Evolutionary conservation across 1,139 yeast genomes (phyloP), one percentile per base, ranked within the genome.

Genomic region (Saccharomycopsis hybrid): DNA sequence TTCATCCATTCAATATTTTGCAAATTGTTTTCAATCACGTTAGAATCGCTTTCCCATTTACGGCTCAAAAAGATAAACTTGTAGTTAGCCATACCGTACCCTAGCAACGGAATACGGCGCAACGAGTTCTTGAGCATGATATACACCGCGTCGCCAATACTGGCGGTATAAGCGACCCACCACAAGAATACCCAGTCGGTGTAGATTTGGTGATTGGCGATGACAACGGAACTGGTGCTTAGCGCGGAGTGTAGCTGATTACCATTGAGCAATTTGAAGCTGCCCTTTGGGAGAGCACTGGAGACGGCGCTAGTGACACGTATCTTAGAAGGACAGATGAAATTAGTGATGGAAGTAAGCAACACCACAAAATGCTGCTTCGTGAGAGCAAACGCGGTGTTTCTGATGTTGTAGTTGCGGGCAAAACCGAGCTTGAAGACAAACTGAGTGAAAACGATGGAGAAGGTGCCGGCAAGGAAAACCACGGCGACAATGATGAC

Each of bases 161-260:
- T 66, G 4, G 88, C 78, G 2, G 90, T 74, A 62, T 87, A 85
- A 0, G 88, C 72, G 32, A 87, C 59, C 79, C 88, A 92, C 99
- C 99, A 92, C 51, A 89, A 62, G 60, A 79, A 89, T 24, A 87
- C 74, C 99, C 99, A 92, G 65, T 92, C 99, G 3, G 95, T 82
- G 63, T 92, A 90, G 27, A 90, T 82, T 66, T 90, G 97, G 65
- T 92, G 98, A 63, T 92, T 92, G 24, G 94, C 78, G 39, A 87
- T 80, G 48, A 83, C 60, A 2, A 87, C 75, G 1, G 89, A 78
- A 48, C 82, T 73, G 7, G 75, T 73, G 9, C 70, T 65, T 18
- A 80, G 60, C 3, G 57, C 55, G 24, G 71, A 60, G 25, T 62
- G 56, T 18, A 76, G 54, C n/a, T n/a, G n/a, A 28, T 67, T 56